Evolutionary conservation across 2,329 filamentous ascomycete genomes (phyloP).

Genomic region (Penicillium sp.): DNA sequence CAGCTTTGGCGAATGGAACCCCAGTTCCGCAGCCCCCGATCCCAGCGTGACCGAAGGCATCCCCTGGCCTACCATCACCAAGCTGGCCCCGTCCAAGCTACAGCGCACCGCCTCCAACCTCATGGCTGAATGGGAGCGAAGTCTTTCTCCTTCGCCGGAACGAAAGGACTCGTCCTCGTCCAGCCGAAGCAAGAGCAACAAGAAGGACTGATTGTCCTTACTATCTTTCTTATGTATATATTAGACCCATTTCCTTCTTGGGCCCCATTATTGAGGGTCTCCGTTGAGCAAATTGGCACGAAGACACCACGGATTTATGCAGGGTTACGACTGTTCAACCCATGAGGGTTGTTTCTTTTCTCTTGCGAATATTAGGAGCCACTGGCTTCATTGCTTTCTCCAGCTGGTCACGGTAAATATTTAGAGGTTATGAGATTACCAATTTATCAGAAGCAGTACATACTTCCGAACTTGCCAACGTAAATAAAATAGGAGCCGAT

Average conservation of each 20-base stretch:
- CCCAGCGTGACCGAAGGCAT: constrained; percentile 39
- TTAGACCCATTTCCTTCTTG: constrained; percentile 16
- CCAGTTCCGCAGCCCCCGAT: constrained; percentile 26
- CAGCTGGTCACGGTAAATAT: constrained; percentile 1
- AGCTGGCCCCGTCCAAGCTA: constrained; percentile 68
- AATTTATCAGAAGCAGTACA: neutral
- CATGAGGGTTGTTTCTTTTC: constrained; percentile 25
- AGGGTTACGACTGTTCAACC: constrained; percentile 31
- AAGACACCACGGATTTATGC: constrained; percentile 27
- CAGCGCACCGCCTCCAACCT: constrained; percentile 77
- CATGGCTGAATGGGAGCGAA: constrained; percentile 89
- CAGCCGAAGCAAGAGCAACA: constrained; percentile 25
- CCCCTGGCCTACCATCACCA: constrained; percentile 66
- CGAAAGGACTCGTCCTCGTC: constrained; percentile 17
- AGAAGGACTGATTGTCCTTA: constrained; percentile 26
- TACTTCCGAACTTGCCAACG: neutral
- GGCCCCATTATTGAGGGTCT: constrained; percentile 11
- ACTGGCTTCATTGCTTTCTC: constrained; percentile 8
- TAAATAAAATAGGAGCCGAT: neutral
- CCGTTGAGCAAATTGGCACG: constrained; percentile 19
- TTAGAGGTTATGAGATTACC: neutral
- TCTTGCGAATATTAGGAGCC: constrained; percentile 10
- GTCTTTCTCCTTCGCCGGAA: constrained; percentile 52
- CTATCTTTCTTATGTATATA: constrained; percentile 19
- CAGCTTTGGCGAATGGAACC: constrained; percentile 39